Conservation (phyloP, 1,284 basidiomycete species). For the Mycosarcoma mackinlayi region DNA sequence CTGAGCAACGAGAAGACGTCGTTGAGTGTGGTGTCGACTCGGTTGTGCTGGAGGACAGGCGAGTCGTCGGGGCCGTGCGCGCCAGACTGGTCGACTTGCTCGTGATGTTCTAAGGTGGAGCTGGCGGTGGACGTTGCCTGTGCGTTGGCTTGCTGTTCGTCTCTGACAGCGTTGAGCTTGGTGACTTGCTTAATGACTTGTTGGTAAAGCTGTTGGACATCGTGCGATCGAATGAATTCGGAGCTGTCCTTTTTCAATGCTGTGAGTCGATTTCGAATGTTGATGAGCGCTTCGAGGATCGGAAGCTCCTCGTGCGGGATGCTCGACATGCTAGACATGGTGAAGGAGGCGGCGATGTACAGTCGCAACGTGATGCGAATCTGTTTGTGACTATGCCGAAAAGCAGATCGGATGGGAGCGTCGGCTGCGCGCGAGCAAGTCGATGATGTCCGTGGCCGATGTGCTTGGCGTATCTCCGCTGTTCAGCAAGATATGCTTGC, state of each 20-base stretch:
- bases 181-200: slow-evolving; percentile 95
- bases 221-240: slow-evolving; percentile 88
- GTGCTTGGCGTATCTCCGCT: no score
- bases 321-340: slow-evolving; percentile 60
- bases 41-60: slow-evolving; percentile 55
- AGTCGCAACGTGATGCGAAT: slow-evolving; percentile 1
- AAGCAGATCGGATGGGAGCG: background rate
- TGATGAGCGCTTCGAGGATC: slow-evolving; percentile 93
- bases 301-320: slow-evolving; percentile 77
- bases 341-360: slow-evolving; percentile 4
- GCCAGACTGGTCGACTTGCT: slow-evolving; percentile 18
- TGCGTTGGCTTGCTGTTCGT: slow-evolving; percentile 69
- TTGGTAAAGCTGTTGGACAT: slow-evolving; percentile 93
- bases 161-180: slow-evolving; percentile 88
- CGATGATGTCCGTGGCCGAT: no score
- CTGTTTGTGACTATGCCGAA: no score
- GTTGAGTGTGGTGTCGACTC: slow-evolving; percentile 67
- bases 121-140: slow-evolving; percentile 32
- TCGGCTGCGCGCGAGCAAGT: background rate
- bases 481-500: no score
- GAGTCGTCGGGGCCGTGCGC: slow-evolving; percentile 38
- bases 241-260: slow-evolving; percentile 88
- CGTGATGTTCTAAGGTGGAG: slow-evolving; percentile 45
- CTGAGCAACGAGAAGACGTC: slow-evolving; percentile 67
- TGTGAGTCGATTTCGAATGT: slow-evolving; percentile 85